phyloP scores from a whole-genome alignment of 805 yeast species.

The Candida wancherniae region DNA sequence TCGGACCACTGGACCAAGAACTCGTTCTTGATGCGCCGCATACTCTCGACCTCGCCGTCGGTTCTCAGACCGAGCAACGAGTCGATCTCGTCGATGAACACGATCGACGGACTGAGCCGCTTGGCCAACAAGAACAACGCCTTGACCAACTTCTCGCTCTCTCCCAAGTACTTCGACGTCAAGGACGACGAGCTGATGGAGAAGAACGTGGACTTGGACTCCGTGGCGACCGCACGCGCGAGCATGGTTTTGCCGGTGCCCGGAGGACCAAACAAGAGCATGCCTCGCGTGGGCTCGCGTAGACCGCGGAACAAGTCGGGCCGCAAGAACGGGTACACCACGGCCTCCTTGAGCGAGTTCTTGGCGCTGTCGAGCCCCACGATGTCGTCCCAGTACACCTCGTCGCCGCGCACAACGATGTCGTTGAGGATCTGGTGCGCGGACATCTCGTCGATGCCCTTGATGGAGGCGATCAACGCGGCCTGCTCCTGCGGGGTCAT shows the following conservation, averaged over 20 bases:
- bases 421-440: constrained; percentile 85
- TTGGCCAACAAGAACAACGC: constrained; percentile 83
- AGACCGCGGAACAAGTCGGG: constrained; percentile 90
- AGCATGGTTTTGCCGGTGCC: constrained; percentile 99
- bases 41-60: constrained; percentile 79
- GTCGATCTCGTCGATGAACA: constrained; percentile 94
- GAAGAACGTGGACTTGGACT: constrained; percentile 88
- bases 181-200: constrained; percentile 86
- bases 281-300: constrained; percentile 94
- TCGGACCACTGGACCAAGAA: constrained; percentile 94
- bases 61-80: constrained; percentile 76
- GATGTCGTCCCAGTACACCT: constrained; percentile 91
- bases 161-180: constrained; percentile 85
- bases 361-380: constrained; percentile 92
- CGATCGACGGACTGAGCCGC: constrained; percentile 85
- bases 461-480: constrained; percentile 39
- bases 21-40: constrained; percentile 87
- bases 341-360: constrained; percentile 84
- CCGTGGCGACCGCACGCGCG: constrained; percentile 95
- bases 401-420: constrained; percentile 84
- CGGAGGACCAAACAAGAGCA: constrained; percentile 95
- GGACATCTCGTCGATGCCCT: constrained; percentile 74
- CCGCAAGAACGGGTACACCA: constrained; percentile 89
- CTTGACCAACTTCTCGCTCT: constrained; percentile 86
- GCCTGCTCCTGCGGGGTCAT: constrained; percentile 27